phyloP scores from a whole-genome alignment of 495 filamentous ascomycete genomes.

The Penicillium malachiteum region DNA sequence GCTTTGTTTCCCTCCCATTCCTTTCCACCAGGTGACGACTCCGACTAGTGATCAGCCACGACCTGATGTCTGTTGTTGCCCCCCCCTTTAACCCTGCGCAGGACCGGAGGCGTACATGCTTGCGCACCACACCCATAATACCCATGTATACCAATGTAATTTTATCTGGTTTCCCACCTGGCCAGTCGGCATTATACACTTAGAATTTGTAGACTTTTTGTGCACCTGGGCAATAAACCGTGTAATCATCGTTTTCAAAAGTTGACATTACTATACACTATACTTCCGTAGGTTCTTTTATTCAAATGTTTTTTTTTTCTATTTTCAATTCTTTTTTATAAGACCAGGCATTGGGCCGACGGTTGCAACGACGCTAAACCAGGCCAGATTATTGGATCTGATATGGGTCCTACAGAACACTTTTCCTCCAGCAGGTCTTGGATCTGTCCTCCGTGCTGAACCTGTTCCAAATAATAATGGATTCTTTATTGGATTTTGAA shows the following conservation, averaged over 20 bases:
- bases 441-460: slow-evolving; percentile 23
- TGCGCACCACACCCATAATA: slow-evolving; percentile 11
- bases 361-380: slow-evolving; percentile 42
- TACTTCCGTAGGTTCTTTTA: too few relatives aligned
- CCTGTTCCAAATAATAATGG: slow-evolving; percentile 9
- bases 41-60: slow-evolving; percentile 34
- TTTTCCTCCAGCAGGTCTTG: slow-evolving; percentile 21
- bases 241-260: slow-evolving; percentile 9
- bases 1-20: slow-evolving; percentile 26
- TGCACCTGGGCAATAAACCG: slow-evolving; percentile 5
- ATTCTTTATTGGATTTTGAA: background rate
- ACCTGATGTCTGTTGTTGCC: slow-evolving; percentile 16
- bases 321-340: background rate
- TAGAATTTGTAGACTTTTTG: background rate
- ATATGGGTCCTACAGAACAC: slow-evolving; percentile 34
- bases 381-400: slow-evolving; percentile 41
- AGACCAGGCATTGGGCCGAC: slow-evolving; percentile 23
- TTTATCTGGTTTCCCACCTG: too few relatives aligned
- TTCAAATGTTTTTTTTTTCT: background rate
- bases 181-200: too few relatives aligned
- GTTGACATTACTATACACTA: too few relatives aligned
- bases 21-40: slow-evolving; percentile 25
- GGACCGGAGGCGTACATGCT: slow-evolving; percentile 29
- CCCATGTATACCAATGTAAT: too few relatives aligned
- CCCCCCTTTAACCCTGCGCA: slow-evolving; percentile 22